Evolutionary conservation across 805 yeast species (phyloP).

Genomic region (Hanseniaspora guilliermondii): DNA sequence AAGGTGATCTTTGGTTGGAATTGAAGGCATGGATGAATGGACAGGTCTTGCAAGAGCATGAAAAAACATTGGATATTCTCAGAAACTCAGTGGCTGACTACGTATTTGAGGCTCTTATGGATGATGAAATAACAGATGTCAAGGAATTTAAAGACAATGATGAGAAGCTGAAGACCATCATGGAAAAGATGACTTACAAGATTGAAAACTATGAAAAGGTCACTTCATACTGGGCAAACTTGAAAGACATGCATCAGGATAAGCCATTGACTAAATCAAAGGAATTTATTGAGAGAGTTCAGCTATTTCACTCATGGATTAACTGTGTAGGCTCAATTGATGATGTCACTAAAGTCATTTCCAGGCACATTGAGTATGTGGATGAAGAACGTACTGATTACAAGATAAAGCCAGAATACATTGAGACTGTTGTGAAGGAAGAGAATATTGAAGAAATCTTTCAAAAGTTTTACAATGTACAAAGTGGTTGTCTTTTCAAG

Average conservation of each 20-base stretch:
- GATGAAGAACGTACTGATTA: slow-evolving; percentile 44
- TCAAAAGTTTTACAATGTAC: slow-evolving; percentile 48
- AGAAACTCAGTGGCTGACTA: slow-evolving; percentile 57
- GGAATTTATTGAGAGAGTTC: slow-evolving; percentile 53
- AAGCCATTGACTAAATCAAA: slow-evolving; percentile 57
- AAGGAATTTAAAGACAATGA: slow-evolving; percentile 1
- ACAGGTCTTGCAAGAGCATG: slow-evolving; percentile 68
- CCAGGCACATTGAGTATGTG: background rate
- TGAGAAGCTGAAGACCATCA: background rate
- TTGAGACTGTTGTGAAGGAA: slow-evolving; percentile 71
- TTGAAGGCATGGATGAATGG: slow-evolving; percentile 71
- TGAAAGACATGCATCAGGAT: slow-evolving; percentile 64
- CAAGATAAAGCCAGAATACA: slow-evolving; percentile 48
- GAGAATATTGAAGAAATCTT: slow-evolving; percentile 64
- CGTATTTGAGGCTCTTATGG: slow-evolving; percentile 53
- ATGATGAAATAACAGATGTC: slow-evolving; percentile 33
- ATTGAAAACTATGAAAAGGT: slow-evolving; percentile 53
- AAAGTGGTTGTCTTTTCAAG: slow-evolving; percentile 73
- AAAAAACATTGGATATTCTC: slow-evolving; percentile 51
- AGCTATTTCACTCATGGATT: slow-evolving; percentile 33
- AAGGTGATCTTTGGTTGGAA: slow-evolving; percentile 77
- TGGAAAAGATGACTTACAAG: slow-evolving; percentile 33
- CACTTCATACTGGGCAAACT: slow-evolving; percentile 67
- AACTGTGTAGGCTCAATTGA: background rate
- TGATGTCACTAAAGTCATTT: background rate